These are phyloP conservation scores for Crotalaria pallida DNA, from an alignment of 306 rosid species.

Conservation along the genomic window DNA sequence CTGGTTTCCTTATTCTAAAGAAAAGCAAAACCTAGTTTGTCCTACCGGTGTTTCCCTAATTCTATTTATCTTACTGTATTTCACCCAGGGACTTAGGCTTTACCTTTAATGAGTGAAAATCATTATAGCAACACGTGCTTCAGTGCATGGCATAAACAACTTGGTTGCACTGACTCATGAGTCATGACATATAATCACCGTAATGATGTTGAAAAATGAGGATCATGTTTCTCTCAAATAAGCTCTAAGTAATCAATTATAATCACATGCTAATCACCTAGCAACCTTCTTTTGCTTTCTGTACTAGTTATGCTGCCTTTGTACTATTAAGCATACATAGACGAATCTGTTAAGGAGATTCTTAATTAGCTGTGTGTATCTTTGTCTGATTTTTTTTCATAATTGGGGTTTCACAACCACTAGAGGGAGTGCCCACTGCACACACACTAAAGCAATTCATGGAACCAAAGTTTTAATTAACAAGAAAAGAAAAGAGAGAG, in stretches of 20 bases:
- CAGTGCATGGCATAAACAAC: conserved; percentile 26
- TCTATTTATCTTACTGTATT: neutral
- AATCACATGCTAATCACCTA: conserved; percentile 57
- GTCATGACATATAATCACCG: neutral
- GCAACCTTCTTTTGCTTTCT: conserved; percentile 23
- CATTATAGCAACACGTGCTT: conserved; percentile 42
- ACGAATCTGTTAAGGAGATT: conserved; percentile 50
- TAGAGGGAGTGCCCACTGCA: neutral
- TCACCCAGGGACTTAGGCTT: conserved; percentile 10
- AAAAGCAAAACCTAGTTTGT: conserved; percentile 23
- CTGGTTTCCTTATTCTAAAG: neutral
- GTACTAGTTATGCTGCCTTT: conserved; percentile 24
- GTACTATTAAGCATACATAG: conserved; percentile 12
- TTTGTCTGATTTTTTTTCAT: conserved; percentile 33
- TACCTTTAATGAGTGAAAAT: conserved; percentile 36
- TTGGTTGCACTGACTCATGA: conserved; percentile 21
- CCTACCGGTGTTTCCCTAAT: conserved; percentile 9
- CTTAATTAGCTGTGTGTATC: conserved; percentile 55
- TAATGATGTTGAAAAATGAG: conserved; percentile 24
- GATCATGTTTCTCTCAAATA: conserved; percentile 18
- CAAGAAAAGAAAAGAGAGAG: neutral
- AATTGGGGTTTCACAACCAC: conserved; percentile 17
- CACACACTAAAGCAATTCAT: conserved; percentile 12
- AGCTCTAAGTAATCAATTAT: conserved; percentile 25
- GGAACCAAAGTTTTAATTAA: neutral